Percentiles rank a stretch among this genome's conserved stretches.
Conservation (phyloP, 208 protist species). For the Vickermania spadyakhi region DNA sequence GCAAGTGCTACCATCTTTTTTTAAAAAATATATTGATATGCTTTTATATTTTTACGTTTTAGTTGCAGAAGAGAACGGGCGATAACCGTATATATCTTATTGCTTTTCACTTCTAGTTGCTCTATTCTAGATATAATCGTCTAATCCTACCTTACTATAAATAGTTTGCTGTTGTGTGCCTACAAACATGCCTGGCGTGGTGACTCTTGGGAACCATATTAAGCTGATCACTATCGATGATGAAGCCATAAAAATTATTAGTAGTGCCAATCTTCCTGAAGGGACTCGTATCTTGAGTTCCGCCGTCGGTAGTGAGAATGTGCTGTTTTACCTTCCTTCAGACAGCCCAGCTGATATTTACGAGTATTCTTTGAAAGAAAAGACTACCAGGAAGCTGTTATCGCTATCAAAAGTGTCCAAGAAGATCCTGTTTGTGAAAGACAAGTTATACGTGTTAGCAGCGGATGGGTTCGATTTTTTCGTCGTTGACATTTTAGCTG, state of each 20-base stretch:
- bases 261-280: background rate
- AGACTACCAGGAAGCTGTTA: background rate
- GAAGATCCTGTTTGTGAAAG: conserved; percentile 35
- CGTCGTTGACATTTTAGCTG: conserved; percentile 48
- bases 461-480: conserved; percentile 16
- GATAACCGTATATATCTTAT: too few species aligned
- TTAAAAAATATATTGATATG: too few species aligned
- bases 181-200: background rate
- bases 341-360: background rate
- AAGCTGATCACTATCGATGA: background rate
- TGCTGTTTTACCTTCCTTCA: conserved; percentile 40
- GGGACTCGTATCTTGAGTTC: conserved; percentile 7
- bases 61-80: too few species aligned
- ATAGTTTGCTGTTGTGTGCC: conserved; percentile 30
- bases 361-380: background rate
- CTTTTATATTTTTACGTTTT: too few species aligned
- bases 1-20: too few species aligned
- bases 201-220: background rate
- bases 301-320: conserved; percentile 12
- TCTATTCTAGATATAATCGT: too few species aligned
- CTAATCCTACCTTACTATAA: too few species aligned
- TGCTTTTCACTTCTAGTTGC: too few species aligned
- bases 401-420: background rate
- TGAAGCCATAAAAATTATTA: background rate
- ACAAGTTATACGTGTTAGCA: conserved; percentile 44